Base-by-base conservation (phyloP, 2,329 filamentous ascomycete species). In the Exophiala calicioides region DNA sequence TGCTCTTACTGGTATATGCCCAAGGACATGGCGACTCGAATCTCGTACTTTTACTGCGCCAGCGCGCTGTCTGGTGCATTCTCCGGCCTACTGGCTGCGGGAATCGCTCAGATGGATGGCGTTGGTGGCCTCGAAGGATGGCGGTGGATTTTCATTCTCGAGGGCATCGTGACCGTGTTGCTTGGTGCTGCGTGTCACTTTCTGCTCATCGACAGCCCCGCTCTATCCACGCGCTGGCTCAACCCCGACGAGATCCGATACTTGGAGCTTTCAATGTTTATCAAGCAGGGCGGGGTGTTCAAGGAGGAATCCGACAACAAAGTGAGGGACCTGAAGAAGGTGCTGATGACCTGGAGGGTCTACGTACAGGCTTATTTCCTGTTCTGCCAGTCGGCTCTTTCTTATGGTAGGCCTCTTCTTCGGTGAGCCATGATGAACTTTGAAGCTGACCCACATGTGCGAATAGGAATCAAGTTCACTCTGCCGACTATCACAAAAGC, bases 401-500 rank as follows among this genome's bases (percentile, higher is more conserved):
- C 34, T 19, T 40, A 27, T 30, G 36, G 15, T 40, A 27, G n/a
- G 16, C 23, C 18, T 43, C 12, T 13, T n/a, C 23, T 12, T 34
- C 3, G 30, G 30, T 33, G 24, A 27, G 9, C 10, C 30, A 12
- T 33, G 10, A n/a, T 2, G 9, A 12, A 33, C 7, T 15, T 9
- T 12, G 15, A 9, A 33, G 2, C 10, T n/a, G 16, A 2, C 30
- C 16, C 10, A 33, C 30, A n/a, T 33, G 9, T 33, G 30, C 15
- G 30, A 54, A 48, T 40, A 49, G 38, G 19, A 43, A 45, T 9
- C 49, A 53, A 47, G 34, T 56, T 35, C 49, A 90, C 94, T 68
- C 69, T 91, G 4, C 89, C 89, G 0, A 85, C 81, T 18, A 93
- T 94, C 61, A 85, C 94, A 55, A 73, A 74, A 35, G 70, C 78